Evolutionary conservation across 2,329 filamentous ascomycete genomes (phyloP).

Genomic region (Neonectria punicea): DNA sequence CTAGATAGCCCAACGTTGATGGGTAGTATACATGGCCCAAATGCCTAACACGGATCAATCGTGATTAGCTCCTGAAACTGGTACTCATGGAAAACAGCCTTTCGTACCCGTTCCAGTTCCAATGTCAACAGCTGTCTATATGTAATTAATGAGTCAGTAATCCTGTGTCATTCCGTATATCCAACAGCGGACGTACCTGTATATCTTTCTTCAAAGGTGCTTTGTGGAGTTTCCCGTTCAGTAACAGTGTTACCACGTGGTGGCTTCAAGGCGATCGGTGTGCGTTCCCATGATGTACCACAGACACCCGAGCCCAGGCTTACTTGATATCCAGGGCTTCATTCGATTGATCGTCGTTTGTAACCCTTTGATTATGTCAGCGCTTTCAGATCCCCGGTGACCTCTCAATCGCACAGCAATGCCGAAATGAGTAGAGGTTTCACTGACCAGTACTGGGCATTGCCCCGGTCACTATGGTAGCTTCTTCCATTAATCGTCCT

Average conservation of each 20-base stretch:
- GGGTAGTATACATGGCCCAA: constrained; percentile 53
- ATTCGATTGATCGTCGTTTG: constrained; percentile 15
- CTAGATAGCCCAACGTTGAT: constrained; percentile 43
- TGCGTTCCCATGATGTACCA: not conserved
- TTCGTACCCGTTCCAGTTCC: constrained; percentile 16
- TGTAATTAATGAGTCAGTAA: not conserved
- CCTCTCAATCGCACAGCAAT: too few species aligned
- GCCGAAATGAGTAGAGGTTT: not conserved
- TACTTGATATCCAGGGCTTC: constrained; percentile 19
- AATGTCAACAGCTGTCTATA: constrained; percentile 10
- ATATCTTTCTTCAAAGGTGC: constrained; percentile 5
- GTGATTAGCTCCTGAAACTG: not conserved
- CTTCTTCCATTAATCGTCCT: not conserved
- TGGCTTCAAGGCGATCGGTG: not conserved
- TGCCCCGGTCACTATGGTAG: not conserved
- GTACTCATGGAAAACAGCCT: not conserved
- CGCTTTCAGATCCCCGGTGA: not conserved
- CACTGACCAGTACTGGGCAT: constrained; percentile 2
- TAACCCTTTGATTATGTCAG: constrained; percentile 2
- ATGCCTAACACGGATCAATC: constrained; percentile 31
- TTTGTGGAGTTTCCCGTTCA: not conserved
- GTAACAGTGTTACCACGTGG: constrained; percentile 5
- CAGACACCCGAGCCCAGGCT: not conserved
- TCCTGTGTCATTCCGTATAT: not conserved
- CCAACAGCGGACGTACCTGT: not conserved